phyloP scores from a whole-genome alignment of 352 stramenopile genomes.

The Phytophthora megakarya region DNA sequence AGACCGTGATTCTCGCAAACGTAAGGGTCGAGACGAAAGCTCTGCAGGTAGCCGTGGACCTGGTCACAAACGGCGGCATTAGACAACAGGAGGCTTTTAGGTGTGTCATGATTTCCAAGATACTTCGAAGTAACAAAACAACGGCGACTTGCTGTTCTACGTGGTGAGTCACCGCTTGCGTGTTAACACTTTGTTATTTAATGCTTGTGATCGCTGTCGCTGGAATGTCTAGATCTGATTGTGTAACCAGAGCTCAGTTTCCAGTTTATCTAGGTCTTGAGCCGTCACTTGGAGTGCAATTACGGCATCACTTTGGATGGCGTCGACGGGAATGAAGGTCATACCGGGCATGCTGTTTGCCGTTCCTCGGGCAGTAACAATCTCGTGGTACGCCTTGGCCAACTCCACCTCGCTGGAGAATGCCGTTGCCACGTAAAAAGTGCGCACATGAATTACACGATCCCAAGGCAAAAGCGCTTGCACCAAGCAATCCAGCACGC shows the following conservation, averaged over 20 bases:
- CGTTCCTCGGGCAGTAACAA: conserved; percentile 38
- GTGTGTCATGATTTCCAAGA: conserved; percentile 7
- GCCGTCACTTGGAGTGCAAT: conserved; percentile 70
- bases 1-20: conserved; percentile 73
- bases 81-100: conserved; percentile 26
- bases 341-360: conserved; percentile 47
- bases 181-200: conserved; percentile 6
- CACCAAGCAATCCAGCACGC: conserved; percentile 40
- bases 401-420: conserved; percentile 62
- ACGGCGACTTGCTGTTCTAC: conserved; percentile 17
- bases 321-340: conserved; percentile 77
- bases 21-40: conserved; percentile 60
- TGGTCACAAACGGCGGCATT: conserved; percentile 59
- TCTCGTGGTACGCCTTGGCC: conserved; percentile 34
- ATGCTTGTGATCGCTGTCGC: not conserved
- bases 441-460: conserved; percentile 65
- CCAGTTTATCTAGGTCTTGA: conserved; percentile 80
- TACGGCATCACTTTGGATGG: conserved; percentile 52
- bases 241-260: conserved; percentile 85
- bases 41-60: conserved; percentile 32
- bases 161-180: not conserved
- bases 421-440: conserved; percentile 63
- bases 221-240: conserved; percentile 61
- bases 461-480: conserved; percentile 62
- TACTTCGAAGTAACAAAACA: conserved; percentile 19